Conservation (phyloP, 2,329 filamentous ascomycete species). For the Triangularia setosa region DNA sequence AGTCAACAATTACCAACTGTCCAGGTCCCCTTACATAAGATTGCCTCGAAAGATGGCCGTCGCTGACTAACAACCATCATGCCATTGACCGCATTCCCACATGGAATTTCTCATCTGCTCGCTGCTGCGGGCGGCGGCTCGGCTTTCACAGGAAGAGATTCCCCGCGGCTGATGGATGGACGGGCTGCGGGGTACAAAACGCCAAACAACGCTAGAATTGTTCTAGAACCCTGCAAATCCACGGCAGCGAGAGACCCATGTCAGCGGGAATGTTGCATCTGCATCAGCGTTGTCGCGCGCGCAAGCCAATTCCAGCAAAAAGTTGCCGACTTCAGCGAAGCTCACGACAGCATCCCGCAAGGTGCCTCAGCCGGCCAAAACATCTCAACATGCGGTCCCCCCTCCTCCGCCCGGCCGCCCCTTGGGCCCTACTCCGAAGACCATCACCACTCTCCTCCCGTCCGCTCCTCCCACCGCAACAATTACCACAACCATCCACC, state of each 20-base stretch:
- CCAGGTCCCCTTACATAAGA: background rate
- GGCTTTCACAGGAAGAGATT: background rate
- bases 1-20: background rate
- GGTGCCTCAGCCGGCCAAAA: background rate
- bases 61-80: constrained; percentile 19
- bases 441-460: background rate
- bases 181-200: constrained; percentile 7
- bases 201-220: constrained; percentile 17
- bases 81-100: background rate
- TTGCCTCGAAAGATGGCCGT: constrained; percentile 9
- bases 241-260: background rate
- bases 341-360: background rate
- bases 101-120: background rate
- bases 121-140: background rate
- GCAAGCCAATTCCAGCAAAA: background rate
- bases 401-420: background rate
- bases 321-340: background rate
- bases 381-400: constrained; percentile 17
- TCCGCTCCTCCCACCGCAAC: background rate
- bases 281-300: background rate
- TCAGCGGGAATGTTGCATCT: constrained; percentile 1
- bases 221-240: constrained; percentile 21
- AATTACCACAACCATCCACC: background rate
- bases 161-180: background rate
- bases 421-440: background rate